These are phyloP conservation scores for Lachnellula cervina DNA, from an alignment of 2,329 filamentous ascomycete genomes.

Conservation along the genomic window DNA sequence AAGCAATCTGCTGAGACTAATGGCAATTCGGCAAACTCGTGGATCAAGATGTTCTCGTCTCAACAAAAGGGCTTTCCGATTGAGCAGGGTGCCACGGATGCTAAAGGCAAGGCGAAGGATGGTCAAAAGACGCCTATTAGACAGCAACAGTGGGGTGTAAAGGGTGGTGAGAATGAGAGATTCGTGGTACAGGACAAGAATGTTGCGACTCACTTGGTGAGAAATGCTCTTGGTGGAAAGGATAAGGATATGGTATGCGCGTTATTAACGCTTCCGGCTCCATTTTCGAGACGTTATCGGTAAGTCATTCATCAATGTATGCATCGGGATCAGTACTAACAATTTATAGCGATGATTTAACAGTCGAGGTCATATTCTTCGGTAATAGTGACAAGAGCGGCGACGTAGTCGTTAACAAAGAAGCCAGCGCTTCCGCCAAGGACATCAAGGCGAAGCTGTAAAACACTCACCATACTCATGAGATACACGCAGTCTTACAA, in stretches of 20 bases:
- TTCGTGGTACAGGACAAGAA: conserved; percentile 96
- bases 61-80: conserved; percentile 63
- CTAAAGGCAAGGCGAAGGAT: conserved; percentile 38
- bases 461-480: background rate
- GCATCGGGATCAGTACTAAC: conserved; percentile 8
- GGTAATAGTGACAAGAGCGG: conserved; percentile 74
- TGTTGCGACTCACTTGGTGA: conserved; percentile 88
- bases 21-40: conserved; percentile 48
- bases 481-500: no score
- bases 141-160: conserved; percentile 84
- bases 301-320: conserved; percentile 38
- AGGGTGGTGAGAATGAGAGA: conserved; percentile 66
- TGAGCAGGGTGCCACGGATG: conserved; percentile 52
- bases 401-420: conserved; percentile 76
- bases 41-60: conserved; percentile 60
- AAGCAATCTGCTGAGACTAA: conserved; percentile 47
- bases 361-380: conserved; percentile 98
- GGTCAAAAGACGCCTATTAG: conserved; percentile 87
- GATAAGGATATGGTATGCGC: conserved; percentile 93
- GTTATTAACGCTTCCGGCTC: conserved; percentile 82
- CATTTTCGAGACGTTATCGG: conserved; percentile 88
- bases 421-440: conserved; percentile 62
- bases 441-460: conserved; percentile 32
- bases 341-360: conserved; percentile 74
- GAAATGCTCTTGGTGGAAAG: conserved; percentile 89